These are phyloP conservation scores for Leccinum obscurum DNA, from an alignment of 768 basidiomycete species.

Conservation along the genomic window DNA sequence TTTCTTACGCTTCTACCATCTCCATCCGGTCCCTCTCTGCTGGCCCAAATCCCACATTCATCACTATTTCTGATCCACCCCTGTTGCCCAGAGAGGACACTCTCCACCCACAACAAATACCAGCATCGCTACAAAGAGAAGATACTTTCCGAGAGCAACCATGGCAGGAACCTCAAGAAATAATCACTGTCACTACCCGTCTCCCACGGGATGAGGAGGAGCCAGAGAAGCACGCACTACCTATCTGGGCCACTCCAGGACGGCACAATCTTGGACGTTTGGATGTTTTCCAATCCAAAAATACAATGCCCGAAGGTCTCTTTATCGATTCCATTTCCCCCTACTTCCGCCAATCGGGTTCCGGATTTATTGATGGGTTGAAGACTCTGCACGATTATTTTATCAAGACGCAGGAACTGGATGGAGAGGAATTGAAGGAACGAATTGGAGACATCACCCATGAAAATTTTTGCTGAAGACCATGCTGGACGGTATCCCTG, in stretches of 20 bases:
- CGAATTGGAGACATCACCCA: not conserved
- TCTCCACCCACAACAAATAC: too few species aligned
- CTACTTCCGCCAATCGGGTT: not conserved
- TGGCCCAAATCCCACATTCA: too few species aligned
- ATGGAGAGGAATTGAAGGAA: not conserved
- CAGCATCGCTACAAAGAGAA: too few species aligned
- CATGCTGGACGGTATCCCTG: not conserved
- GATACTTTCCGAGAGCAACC: too few species aligned
- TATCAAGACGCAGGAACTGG: not conserved
- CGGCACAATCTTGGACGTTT: not conserved
- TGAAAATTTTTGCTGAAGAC: not conserved
- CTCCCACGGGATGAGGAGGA: not conserved
- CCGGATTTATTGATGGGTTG: not conserved
- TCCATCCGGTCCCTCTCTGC: too few species aligned
- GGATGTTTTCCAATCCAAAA: not conserved
- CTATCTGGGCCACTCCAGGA: not conserved
- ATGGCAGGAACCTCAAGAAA: too few species aligned
- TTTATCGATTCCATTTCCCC: not conserved
- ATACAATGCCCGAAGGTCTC: not conserved
- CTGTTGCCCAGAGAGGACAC: too few species aligned
- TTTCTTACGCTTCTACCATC: too few species aligned
- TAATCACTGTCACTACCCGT: too few species aligned
- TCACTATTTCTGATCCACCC: too few species aligned
- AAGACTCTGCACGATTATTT: not conserved
- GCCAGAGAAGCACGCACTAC: not conserved